phyloP scores from a whole-genome alignment of 306 rosid genomes.

The Gleditsia sinensis region DNA sequence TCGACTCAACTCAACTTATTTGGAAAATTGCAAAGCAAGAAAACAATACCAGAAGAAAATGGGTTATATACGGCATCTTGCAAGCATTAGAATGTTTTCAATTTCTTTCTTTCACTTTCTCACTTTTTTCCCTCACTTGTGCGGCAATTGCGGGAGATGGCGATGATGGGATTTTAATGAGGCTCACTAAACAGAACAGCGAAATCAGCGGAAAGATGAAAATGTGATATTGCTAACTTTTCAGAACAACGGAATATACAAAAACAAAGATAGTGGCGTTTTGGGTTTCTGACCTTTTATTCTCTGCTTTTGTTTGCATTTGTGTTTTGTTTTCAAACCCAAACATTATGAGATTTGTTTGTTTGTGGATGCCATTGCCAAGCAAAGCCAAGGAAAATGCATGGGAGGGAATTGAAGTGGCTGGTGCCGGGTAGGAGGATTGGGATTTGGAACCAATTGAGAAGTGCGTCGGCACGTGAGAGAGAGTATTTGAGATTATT shows the following conservation, averaged over 20 bases:
- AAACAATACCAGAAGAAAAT: neutral
- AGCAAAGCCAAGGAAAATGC: neutral
- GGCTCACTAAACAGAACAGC: constrained; percentile 8
- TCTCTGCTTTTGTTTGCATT: constrained; percentile 44
- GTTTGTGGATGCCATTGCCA: neutral
- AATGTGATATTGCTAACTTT: neutral
- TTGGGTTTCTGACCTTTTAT: constrained; percentile 26
- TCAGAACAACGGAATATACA: neutral
- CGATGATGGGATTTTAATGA: constrained; percentile 24
- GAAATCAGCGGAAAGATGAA: constrained; percentile 41
- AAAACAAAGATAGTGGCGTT: neutral
- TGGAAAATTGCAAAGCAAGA: neutral
- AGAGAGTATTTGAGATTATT: no score
- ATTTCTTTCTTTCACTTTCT: constrained; percentile 19
- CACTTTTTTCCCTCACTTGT: neutral
- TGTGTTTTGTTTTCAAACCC: constrained; percentile 1
- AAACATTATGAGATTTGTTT: neutral
- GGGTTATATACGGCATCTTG: constrained; percentile 1
- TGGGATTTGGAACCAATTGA: neutral
- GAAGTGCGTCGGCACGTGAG: constrained; percentile 28
- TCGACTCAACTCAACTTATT: constrained; percentile 13
- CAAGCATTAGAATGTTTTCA: neutral
- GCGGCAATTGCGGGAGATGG: constrained; percentile 63
- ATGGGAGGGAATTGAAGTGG: constrained; percentile 18
- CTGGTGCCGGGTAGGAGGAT: neutral